Conservation (phyloP, 768 basidiomycete species). For the Tulasnella calospora region DNA sequence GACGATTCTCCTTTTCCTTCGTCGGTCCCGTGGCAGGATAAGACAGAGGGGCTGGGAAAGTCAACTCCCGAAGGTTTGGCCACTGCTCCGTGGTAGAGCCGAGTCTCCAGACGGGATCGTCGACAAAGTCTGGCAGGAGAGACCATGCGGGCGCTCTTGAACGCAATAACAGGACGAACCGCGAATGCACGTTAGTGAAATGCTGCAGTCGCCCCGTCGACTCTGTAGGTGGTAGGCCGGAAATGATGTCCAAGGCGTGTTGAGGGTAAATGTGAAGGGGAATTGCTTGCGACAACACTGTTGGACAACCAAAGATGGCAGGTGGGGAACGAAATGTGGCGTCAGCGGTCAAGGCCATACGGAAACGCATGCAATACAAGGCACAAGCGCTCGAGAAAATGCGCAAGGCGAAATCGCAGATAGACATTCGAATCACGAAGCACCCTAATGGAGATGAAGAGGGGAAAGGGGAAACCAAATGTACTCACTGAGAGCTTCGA, state of each 20-base stretch:
- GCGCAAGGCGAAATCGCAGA: background rate
- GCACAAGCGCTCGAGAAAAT: conserved; percentile 19
- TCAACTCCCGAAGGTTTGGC: conserved; percentile 47
- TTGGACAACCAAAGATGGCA: background rate
- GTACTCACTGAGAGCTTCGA: conserved; percentile 61
- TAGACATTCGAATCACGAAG: background rate
- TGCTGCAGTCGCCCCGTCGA: conserved; percentile 24
- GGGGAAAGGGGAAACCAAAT: conserved; percentile 8
- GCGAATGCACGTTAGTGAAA: conserved; percentile 54
- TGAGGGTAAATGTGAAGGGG: conserved; percentile 68
- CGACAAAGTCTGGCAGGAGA: background rate
- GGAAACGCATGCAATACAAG: conserved; percentile 15
- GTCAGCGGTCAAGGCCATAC: conserved; percentile 1
- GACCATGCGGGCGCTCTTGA: conserved; percentile 36
- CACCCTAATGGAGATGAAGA: background rate
- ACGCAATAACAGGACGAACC: conserved; percentile 69
- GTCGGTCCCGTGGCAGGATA: conserved; percentile 34
- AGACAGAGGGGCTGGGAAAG: conserved; percentile 70
- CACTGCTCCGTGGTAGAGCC: background rate
- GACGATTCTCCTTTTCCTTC: background rate
- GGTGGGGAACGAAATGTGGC: background rate
- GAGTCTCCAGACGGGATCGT: conserved; percentile 17
- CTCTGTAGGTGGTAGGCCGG: conserved; percentile 33
- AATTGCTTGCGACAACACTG: conserved; percentile 61
- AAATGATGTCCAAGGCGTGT: conserved; percentile 55